Base-by-base conservation (phyloP, 2,329 filamentous ascomycete species). In the Phialophora expanda region DNA sequence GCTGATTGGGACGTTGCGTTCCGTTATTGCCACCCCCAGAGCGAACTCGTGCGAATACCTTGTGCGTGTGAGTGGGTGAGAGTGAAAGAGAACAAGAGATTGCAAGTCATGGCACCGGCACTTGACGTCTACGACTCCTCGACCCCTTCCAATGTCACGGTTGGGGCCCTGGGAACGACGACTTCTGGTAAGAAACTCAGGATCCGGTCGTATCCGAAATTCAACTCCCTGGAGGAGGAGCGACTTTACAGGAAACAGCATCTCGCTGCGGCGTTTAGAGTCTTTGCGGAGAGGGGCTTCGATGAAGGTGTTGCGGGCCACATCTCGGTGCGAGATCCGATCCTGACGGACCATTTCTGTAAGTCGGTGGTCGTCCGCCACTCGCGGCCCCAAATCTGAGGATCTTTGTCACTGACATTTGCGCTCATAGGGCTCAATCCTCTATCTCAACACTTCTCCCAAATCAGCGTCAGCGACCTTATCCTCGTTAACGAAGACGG, bases 161-260 rank as follows among this genome's bases (percentile, higher is more conserved):
- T 82, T 4, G 79, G 78, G 32, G 80, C 82, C 3, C 75, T 83
- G 56, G 83, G 82, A 4, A 78, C 77, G 67, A 83, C 81, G 0
- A 78, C 75, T 9, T 78, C 75, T 1, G 83, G 82, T 22, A 79
- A 78, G 67, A 76, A 77, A 9, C 75, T 84, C 38, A 81, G 78
- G 67, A 80, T 84, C 26, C 75, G 82, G 28, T 76, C 78, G 38
- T 84, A 84, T 70, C 81, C 81, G 1, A 75, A 74, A 12, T 83
- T 83, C 66, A 65, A 72, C 2, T 75, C 68, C 0, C 74, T 77
- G 5, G 77, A 80, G 65, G 76, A 79, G 30, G 78, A 81, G 70
- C 74, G 79, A 8, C 67, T 78, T 34, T 82, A 80, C 65, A 73
- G 79, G 50, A 81, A 81, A 70, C 78, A 82, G 59, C 81, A 82